Evolutionary conservation across 2,329 filamentous ascomycete species (phyloP).

Genomic region (Penicillium expansum): DNA sequence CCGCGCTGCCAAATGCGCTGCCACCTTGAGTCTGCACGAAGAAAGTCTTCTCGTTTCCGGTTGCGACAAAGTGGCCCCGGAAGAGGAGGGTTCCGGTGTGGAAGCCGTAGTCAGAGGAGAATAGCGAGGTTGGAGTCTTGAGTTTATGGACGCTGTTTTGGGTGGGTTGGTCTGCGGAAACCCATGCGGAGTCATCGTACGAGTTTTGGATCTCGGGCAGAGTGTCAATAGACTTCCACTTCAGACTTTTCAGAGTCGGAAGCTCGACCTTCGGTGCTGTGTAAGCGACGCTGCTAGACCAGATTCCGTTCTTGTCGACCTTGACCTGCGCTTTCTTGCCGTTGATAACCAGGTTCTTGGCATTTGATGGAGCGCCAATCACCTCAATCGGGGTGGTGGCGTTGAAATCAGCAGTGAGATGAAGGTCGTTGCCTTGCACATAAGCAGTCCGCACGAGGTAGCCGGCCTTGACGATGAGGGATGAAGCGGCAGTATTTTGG

Average conservation of each 20-base stretch:
- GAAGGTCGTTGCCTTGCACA: constrained; percentile 55
- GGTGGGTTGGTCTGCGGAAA: constrained; percentile 56
- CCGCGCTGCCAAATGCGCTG: constrained; percentile 62
- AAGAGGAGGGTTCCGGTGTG: constrained; percentile 67
- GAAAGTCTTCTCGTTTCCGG: constrained; percentile 58
- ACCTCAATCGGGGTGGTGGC: constrained; percentile 65
- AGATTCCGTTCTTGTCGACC: constrained; percentile 46
- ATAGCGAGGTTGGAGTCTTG: constrained; percentile 65
- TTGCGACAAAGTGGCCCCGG: constrained; percentile 66
- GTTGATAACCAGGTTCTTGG: constrained; percentile 63
- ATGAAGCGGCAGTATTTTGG: constrained; percentile 29
- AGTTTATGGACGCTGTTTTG: constrained; percentile 59
- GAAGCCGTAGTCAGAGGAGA: constrained; percentile 71
- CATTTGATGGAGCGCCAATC: constrained; percentile 58
- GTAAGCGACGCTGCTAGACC: constrained; percentile 54
- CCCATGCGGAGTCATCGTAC: constrained; percentile 71
- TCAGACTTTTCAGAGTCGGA: constrained; percentile 56
- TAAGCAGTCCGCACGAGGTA: constrained; percentile 50
- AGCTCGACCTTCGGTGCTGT: constrained; percentile 51
- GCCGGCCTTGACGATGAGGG: constrained; percentile 44
- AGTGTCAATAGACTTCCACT: constrained; percentile 69
- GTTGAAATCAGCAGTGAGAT: constrained; percentile 70
- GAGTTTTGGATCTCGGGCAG: constrained; percentile 64
- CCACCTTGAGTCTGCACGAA: constrained; percentile 64
- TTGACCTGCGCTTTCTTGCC: constrained; percentile 46